Base-by-base conservation (phyloP, 1,139 yeast genomes). In the Blastobotrys proliferans region DNA sequence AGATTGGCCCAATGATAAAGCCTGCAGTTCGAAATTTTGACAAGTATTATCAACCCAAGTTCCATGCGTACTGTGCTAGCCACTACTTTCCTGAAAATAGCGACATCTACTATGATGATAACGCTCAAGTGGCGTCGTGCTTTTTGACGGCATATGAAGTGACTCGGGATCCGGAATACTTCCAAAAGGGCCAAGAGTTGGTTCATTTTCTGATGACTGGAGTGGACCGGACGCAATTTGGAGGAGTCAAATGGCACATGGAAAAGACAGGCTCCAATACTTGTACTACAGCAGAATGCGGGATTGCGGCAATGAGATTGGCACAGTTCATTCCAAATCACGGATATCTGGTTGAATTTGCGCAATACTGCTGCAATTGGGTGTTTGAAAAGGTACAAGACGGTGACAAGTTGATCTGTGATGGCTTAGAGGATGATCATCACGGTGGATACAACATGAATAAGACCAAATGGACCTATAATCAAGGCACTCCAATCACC, bases 51-150 rank as follows among this genome's bases (percentile, higher is more conserved):
- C 75, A 77, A 49, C 66, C 68, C 11, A 64, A 71, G 48, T 56
- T 67, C 54, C 73, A 70, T 47, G 83, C 79, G 2, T 79, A 66
- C 58, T 72, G 80, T 35, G 84, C 83, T 2, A 79, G 81, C 3
- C 79, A 75, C 55, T 70, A 76, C 57, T 66, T 65, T 44, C 74
- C 76, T 28, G 75, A 73, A 38, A 82, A 80, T 59, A 67, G 67
- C 38, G 88, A 82, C 58, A 77, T 82, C 38, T 81, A 81, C 60
- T 81, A 79, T 52, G 90, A 82, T 58, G 90, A 82, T 56, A 83
- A 81, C 57, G 90, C 88, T 3, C 90, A 82, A 58, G 80, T 81
- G 13, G 82, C 84, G 16, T 72, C 81, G 53, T 83, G 83, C 9
- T 70, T 80, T 55, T 66, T 82, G 46, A 73, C 81, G 1, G 85